These are phyloP conservation scores for Candida andamanensis DNA, from an alignment of 805 yeast species.

Conservation along the genomic window DNA sequence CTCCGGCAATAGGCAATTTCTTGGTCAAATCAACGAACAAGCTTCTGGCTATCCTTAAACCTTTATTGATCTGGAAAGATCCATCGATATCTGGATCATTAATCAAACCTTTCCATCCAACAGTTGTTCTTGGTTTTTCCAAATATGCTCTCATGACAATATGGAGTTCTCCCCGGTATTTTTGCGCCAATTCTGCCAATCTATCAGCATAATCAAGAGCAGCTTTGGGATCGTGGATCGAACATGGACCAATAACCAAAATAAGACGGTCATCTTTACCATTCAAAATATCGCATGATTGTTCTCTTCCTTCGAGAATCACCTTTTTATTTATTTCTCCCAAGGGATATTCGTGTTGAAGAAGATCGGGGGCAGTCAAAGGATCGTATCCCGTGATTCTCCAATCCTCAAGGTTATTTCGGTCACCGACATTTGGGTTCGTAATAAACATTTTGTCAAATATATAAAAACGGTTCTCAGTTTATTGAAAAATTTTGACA, in stretches of 20 bases:
- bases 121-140: constrained; percentile 98
- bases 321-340: constrained; percentile 49
- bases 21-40: constrained; percentile 75
- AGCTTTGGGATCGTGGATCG: constrained; percentile 85
- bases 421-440: constrained; percentile 81
- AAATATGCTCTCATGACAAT: constrained; percentile 96
- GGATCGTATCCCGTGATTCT: constrained; percentile 85
- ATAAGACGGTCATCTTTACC: constrained; percentile 79
- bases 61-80: constrained; percentile 91
- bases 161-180: constrained; percentile 69
- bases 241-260: constrained; percentile 94
- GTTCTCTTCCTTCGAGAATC: constrained; percentile 73
- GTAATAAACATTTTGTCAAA: constrained; percentile 75
- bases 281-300: constrained; percentile 66
- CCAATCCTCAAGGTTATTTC: constrained; percentile 57
- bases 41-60: constrained; percentile 80
- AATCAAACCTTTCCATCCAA: constrained; percentile 98
- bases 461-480: too few species aligned
- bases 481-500: too few species aligned
- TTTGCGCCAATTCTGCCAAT: constrained; percentile 61
- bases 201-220: constrained; percentile 83
- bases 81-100: constrained; percentile 95
- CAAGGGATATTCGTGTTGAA: constrained; percentile 81
- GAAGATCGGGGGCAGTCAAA: constrained; percentile 82
- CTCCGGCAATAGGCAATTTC: constrained; percentile 91